Base-by-base conservation (phyloP, 768 basidiomycete genomes). In the Boletus pseudo-olivaceus region DNA sequence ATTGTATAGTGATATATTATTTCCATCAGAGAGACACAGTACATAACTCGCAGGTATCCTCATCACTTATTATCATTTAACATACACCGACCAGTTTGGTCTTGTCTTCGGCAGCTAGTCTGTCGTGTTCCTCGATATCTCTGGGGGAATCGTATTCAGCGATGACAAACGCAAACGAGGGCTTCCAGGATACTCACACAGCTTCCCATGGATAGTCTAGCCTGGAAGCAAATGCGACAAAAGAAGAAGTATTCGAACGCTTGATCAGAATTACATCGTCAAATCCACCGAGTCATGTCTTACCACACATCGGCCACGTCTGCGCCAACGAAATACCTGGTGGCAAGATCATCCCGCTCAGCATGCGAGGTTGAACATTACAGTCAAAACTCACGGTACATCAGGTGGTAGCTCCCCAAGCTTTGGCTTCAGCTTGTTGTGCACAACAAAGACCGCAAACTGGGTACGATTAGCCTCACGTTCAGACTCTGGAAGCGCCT, bases 361-460 rank as follows among this genome's bases (percentile, higher is more conserved):
- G 44, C 33, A 55, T 53, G 57, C 51, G 50, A 55, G 43, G 12
- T 12, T 9, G 4, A 23, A 38, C 34, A 9, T 44, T 17, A 23
- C 44, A 17, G 34, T 26, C 53, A 23, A 27, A 48, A 72, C 83
- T 67, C 66, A 92, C 88, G 78, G 81, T 27, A 78, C 76, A 54
- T 82, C 81, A 2, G 76, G 61, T 3, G 93, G 90, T 35, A 99
- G 73, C 42, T 82, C 72, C 27, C 84, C 94, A 34, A 85, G 67
- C 75, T 99, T 99, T 32, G 78, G 75, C 74, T 98, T 98, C 56
- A 84, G 76, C 75, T 98, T 98, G 77, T 94, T 92, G 73, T 94
- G 90, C 26, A 95, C 91, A 44, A 98, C 96, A 65, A 98, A 99
- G 59, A 98, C 77, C 1, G 83, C 95, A 56, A 99, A 93, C 68